Evolutionary conservation across 371 early-diverging fungal genomes (phyloP).

Genomic region (Syncephalis fuscata): DNA sequence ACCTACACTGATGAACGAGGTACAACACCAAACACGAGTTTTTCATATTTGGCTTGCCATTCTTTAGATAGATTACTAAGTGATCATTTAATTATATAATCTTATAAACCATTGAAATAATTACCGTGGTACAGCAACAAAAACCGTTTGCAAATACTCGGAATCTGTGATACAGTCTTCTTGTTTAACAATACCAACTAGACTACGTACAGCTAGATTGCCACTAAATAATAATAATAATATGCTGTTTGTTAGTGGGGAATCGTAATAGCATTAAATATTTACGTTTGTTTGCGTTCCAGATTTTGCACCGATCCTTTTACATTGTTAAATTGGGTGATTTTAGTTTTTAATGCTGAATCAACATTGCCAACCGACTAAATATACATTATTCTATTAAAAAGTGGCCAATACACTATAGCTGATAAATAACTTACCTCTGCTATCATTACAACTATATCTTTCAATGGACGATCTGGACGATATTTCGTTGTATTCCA

Average conservation of each 20-base stretch:
- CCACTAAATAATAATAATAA: constrained; percentile 33
- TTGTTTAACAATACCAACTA: constrained; percentile 78
- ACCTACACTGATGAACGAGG: constrained; percentile 78
- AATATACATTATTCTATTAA: too few relatives aligned
- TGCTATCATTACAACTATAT: constrained; percentile 54
- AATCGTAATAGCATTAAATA: background rate
- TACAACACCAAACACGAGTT: constrained; percentile 81
- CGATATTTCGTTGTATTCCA: constrained; percentile 97
- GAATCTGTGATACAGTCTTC: constrained; percentile 82
- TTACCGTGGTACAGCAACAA: constrained; percentile 93
- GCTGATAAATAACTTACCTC: constrained; percentile 12
- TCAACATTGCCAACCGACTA: constrained; percentile 58
- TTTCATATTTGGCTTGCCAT: constrained; percentile 77
- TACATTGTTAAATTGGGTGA: constrained; percentile 65
- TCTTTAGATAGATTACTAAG: constrained; percentile 46
- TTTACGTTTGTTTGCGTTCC: constrained; percentile 66
- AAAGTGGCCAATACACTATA: background rate
- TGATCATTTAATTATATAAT: background rate
- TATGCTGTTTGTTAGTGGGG: background rate
- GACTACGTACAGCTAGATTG: constrained; percentile 70
- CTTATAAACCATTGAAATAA: too few relatives aligned
- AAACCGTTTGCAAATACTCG: constrained; percentile 76
- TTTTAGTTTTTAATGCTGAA: constrained; percentile 66
- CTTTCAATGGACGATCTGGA: constrained; percentile 76
- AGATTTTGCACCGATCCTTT: constrained; percentile 60